Evolutionary conservation across 148 eudicot genomes (phyloP).

Genomic region (Euryodendron excelsum): DNA sequence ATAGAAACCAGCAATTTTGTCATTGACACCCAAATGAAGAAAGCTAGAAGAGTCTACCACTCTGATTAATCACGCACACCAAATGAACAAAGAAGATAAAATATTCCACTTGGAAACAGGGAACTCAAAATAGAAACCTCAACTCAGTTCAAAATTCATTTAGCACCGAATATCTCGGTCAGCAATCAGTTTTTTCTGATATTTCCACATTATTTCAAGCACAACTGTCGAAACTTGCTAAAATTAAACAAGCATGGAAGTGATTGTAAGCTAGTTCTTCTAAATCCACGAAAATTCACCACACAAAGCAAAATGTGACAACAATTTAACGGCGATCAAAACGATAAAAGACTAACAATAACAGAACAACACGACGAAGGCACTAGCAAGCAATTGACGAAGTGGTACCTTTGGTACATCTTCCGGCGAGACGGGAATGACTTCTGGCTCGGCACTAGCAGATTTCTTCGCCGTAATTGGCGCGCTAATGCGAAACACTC

Average conservation of each 20-base stretch:
- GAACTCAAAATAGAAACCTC: neutral
- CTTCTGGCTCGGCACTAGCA: conserved; percentile 34
- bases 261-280: neutral
- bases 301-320: neutral
- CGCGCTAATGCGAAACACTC: conserved; percentile 14
- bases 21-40: neutral
- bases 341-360: no score
- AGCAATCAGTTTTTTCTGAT: neutral
- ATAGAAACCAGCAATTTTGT: no score
- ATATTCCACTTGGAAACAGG: neutral
- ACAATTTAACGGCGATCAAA: neutral
- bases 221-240: neutral
- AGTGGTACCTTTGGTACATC: conserved; percentile 46
- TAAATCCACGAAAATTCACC: neutral
- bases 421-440: conserved; percentile 67
- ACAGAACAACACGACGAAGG: neutral
- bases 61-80: neutral
- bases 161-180: neutral
- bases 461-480: conserved; percentile 33
- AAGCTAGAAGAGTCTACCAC: neutral
- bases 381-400: neutral
- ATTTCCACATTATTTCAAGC: neutral
- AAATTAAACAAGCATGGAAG: neutral
- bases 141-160: neutral
- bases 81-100: neutral